Conservation (phyloP, 2,329 filamentous ascomycete genomes). For the Pestalotiopsis fici region DNA sequence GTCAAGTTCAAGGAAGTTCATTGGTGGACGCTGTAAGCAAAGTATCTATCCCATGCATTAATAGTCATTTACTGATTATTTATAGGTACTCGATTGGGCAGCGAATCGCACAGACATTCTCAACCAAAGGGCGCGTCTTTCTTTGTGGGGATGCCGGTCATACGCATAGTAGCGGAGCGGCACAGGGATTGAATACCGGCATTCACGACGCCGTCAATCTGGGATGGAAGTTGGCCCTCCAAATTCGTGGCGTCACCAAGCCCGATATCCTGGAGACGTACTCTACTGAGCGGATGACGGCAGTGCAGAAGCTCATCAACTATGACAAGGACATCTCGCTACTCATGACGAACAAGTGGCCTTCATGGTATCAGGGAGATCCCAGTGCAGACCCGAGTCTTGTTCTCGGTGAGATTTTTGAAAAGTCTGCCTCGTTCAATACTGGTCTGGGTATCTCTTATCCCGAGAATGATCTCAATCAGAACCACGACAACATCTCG, state of each 20-base stretch:
- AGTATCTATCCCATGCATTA: background rate
- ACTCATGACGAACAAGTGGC: constrained; percentile 40
- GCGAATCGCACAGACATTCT: constrained; percentile 72
- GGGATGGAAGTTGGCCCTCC: constrained; percentile 44
- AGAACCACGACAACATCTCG: background rate
- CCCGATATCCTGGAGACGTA: constrained; percentile 60
- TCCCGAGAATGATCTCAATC: background rate
- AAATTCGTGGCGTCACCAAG: constrained; percentile 57
- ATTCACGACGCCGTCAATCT: constrained; percentile 59
- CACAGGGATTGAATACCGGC: constrained; percentile 59
- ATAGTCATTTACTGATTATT: constrained; percentile 14
- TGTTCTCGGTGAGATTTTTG: constrained; percentile 56
- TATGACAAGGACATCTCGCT: constrained; percentile 50
- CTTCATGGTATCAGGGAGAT: constrained; percentile 41
- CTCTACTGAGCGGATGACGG: constrained; percentile 62
- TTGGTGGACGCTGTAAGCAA: constrained; percentile 60
- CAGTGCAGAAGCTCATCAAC: constrained; percentile 58
- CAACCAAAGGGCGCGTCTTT: constrained; percentile 57
- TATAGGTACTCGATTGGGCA: constrained; percentile 72
- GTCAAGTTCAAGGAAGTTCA: constrained; percentile 40
- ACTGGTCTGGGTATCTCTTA: constrained; percentile 56
- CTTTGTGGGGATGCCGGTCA: constrained; percentile 63
- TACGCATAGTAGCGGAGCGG: constrained; percentile 63
- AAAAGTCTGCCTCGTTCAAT: constrained; percentile 25
- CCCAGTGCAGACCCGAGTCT: constrained; percentile 38